Evolutionary conservation across 495 filamentous ascomycete species (phyloP), one percentile per base, ranked within the genome.

Genomic region (Neurospora tetrasperma): DNA sequence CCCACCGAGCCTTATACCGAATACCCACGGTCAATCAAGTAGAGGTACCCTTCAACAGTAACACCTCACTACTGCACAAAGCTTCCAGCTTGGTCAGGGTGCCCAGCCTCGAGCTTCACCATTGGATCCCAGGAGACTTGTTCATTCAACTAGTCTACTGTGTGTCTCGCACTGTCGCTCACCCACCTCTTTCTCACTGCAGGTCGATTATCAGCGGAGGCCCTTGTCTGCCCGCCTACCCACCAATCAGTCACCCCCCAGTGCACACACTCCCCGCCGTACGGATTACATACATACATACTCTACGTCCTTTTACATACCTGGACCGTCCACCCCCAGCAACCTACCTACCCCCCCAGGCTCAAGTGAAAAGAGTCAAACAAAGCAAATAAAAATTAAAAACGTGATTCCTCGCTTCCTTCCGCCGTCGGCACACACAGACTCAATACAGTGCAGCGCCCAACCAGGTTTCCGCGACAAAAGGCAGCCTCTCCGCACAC

Each of bases 381-480:
- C 76, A 78, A 81, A 82, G 78, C 77, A 78, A 82, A 80, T 78
- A 82, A 80, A 82, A 82, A 79, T 79, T 74, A 77, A 66, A 66
- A 77, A 78, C 74, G 73, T 81, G 76, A 81, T 80, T 81, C 79
- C 78, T 84, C 82, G 78, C 82, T 83, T 84, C 80, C 82, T 82
- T 85, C 82, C 80, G 81, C 75, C 78, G 78, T 76, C 54, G 54
- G 54, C 54, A 66, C 79, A 81, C 82, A 85, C 84, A 85, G 80
- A 82, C 84, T 86, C 82, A 76, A 86, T 86, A 79, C 79, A 85
- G 84, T 78, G 79, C 83, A 83, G 78, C 82, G 79, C 83, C 82
- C 81, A 85, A 85, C 84, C 84, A 82, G 84, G 83, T 84, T 83
- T 83, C 81, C 83, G 83, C 83, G 79, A 85, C 83, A 84, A 79